Conservation (phyloP, 1,139 yeast genomes). For the Geotrichum citri-aurantii region DNA sequence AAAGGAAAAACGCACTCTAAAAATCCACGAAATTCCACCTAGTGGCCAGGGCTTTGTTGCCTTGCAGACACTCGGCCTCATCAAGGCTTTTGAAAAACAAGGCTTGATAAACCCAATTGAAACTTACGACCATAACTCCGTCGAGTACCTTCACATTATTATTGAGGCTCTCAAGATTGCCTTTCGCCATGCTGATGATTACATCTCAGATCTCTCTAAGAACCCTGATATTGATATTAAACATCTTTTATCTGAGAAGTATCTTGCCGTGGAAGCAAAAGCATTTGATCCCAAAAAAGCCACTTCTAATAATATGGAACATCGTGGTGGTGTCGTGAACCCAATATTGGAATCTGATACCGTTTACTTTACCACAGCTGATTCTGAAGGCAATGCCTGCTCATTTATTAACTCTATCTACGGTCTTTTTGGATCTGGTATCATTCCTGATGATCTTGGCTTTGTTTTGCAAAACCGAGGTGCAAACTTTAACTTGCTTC, state of each 20-base stretch:
- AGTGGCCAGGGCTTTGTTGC: constrained; percentile 79
- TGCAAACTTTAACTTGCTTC: constrained; percentile 60
- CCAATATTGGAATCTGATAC: constrained; percentile 67
- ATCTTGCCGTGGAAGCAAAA: constrained; percentile 48
- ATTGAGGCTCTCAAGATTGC: constrained; percentile 68
- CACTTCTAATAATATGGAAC: constrained; percentile 33
- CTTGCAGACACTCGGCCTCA: constrained; percentile 58
- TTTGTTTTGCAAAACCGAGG: constrained; percentile 75
- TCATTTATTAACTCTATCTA: constrained; percentile 76
- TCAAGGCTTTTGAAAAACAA: constrained; percentile 45
- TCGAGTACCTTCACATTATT: constrained; percentile 61
- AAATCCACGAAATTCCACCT: constrained; percentile 74
- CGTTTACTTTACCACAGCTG: constrained; percentile 66
- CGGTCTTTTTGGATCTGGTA: constrained; percentile 66
- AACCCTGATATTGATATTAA: constrained; percentile 37
- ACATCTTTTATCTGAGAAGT: constrained; percentile 37
- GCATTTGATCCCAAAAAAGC: constrained; percentile 40
- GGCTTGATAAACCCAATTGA: constrained; percentile 40
- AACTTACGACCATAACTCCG: constrained; percentile 56
- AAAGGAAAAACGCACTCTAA: constrained; percentile 23
- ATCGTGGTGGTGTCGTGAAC: constrained; percentile 53
- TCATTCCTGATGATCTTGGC: constrained; percentile 61
- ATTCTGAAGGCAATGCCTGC: constrained; percentile 71
- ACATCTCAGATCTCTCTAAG: constrained; percentile 50
- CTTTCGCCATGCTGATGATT: constrained; percentile 72